Percentiles rank a stretch among this genome's conserved stretches.
Conservation (phyloP, 2,329 filamentous ascomycete species). For the Purpureocillium takamizusanense region DNA sequence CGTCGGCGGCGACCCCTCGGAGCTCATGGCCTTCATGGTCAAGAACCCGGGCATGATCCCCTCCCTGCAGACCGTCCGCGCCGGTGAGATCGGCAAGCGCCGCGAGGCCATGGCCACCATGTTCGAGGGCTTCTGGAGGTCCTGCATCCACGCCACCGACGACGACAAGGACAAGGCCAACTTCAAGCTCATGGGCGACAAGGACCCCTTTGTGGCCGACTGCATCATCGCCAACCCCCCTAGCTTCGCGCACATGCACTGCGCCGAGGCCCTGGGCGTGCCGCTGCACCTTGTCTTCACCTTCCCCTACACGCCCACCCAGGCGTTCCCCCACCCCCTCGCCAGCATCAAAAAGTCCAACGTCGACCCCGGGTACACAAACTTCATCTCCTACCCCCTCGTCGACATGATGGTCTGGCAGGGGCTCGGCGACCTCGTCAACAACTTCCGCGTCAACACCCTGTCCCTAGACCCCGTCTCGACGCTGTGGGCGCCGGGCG, state of each 20-base stretch:
- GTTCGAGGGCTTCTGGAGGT: constrained; percentile 76
- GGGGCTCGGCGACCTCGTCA: constrained; percentile 71
- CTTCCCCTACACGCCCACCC: constrained; percentile 69
- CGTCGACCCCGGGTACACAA: constrained; percentile 63
- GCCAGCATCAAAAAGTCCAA: constrained; percentile 67
- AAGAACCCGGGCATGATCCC: constrained; percentile 76
- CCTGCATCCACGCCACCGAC: constrained; percentile 66
- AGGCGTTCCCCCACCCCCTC: constrained; percentile 67
- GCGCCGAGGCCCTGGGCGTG: constrained; percentile 68
- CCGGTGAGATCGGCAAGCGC: constrained; percentile 61
- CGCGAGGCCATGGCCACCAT: constrained; percentile 68
- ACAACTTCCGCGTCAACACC: constrained; percentile 61
- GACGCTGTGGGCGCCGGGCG: constrained; percentile 67
- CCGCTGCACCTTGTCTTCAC: constrained; percentile 86
- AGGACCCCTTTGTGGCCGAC: constrained; percentile 57
- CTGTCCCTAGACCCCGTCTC: constrained; percentile 65
- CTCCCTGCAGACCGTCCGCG: constrained; percentile 60
- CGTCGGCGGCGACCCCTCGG: constrained; percentile 68
- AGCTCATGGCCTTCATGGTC: constrained; percentile 84
- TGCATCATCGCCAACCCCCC: constrained; percentile 83
- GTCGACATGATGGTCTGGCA: constrained; percentile 91
- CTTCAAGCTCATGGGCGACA: constrained; percentile 55
- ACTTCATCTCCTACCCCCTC: constrained; percentile 72
- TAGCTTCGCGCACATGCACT: constrained; percentile 69
- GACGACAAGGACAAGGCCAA: constrained; percentile 50